These are phyloP conservation scores for Otatea glauca DNA, from an alignment of 176 grass and related monocot species.

Conservation along the genomic window DNA sequence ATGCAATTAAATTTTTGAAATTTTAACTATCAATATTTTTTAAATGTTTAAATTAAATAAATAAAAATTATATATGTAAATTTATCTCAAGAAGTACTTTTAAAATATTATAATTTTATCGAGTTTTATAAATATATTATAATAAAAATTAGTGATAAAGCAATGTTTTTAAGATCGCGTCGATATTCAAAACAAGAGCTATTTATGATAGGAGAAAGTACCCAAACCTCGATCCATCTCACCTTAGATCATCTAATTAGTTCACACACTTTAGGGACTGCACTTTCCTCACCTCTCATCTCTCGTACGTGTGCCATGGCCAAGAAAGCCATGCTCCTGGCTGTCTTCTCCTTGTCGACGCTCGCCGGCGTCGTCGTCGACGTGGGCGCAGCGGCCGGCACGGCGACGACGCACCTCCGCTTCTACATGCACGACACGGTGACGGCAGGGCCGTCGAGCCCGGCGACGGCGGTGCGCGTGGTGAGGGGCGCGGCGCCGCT, in stretches of 20 bases:
- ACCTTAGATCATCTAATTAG: neutral
- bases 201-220: too few species aligned
- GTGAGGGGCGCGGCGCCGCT: conserved; percentile 30
- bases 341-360: neutral
- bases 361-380: neutral
- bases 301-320: neutral
- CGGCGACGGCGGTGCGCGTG: conserved; percentile 45
- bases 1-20: too few species aligned
- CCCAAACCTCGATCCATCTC: neutral
- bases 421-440: conserved; percentile 74
- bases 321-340: neutral
- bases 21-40: too few species aligned
- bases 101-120: too few species aligned
- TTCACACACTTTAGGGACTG: neutral
- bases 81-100: too few species aligned
- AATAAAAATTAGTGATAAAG: too few species aligned
- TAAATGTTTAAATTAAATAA: too few species aligned
- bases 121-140: too few species aligned
- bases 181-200: too few species aligned
- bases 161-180: too few species aligned
- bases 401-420: conserved; percentile 50
- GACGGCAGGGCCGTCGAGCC: conserved; percentile 7
- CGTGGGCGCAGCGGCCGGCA: too few species aligned
- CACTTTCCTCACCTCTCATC: neutral
- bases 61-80: too few species aligned